These are phyloP conservation scores for Penicillium goetzii DNA, from an alignment of 495 filamentous ascomycete species.

Conservation along the genomic window DNA sequence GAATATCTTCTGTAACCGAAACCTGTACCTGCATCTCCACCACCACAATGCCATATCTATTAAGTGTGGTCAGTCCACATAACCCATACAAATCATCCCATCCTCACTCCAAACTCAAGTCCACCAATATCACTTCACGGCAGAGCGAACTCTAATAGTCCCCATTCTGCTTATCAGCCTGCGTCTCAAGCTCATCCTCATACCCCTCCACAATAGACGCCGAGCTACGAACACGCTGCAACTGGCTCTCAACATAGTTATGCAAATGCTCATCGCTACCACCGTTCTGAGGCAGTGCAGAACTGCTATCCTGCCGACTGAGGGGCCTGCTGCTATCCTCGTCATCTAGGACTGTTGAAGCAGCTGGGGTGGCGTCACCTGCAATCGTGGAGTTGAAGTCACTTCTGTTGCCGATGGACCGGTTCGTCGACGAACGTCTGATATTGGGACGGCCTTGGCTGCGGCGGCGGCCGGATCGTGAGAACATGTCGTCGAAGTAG, in stretches of 20 bases:
- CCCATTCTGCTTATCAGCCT: slow-evolving; percentile 42
- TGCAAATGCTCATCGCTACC: slow-evolving; percentile 68
- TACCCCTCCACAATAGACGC: slow-evolving; percentile 50
- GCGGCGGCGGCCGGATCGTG: slow-evolving; percentile 46
- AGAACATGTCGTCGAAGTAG: slow-evolving; percentile 94
- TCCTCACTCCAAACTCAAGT: neutral
- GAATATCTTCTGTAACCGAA: neutral
- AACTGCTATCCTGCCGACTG: slow-evolving; percentile 38
- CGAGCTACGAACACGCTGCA: slow-evolving; percentile 64
- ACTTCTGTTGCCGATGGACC: slow-evolving; percentile 86
- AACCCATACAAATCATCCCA: too few species aligned
- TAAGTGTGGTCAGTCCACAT: neutral
- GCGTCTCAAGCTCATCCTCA: slow-evolving; percentile 65
- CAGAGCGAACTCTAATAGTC: slow-evolving; percentile 12
- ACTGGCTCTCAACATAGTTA: slow-evolving; percentile 71
- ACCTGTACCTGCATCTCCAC: neutral
- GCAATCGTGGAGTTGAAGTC: slow-evolving; percentile 64
- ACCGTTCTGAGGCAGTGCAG: slow-evolving; percentile 26
- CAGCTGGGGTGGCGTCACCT: slow-evolving; percentile 32
- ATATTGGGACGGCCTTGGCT: slow-evolving; percentile 52
- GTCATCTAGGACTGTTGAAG: slow-evolving; percentile 33
- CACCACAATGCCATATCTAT: slow-evolving; percentile 1
- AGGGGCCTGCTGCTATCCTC: slow-evolving; percentile 35
- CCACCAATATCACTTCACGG: neutral
- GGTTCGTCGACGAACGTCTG: slow-evolving; percentile 78